These are phyloP conservation scores for Linderina pennispora DNA, from an alignment of 192 early-diverging fungal species.

Conservation along the genomic window DNA sequence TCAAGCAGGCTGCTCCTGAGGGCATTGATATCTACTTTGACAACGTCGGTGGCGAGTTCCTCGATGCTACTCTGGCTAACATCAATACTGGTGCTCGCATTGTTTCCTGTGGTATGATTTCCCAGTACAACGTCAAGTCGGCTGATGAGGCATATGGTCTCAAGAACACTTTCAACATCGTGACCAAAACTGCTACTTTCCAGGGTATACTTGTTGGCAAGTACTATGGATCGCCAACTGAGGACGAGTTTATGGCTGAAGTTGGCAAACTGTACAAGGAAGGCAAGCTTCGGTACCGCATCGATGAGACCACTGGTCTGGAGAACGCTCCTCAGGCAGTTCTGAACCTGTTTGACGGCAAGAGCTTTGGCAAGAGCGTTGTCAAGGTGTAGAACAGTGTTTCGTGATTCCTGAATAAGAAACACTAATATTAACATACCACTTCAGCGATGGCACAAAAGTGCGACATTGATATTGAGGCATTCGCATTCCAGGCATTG, in stretches of 20 bases:
- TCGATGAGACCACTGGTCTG: slow-evolving; percentile 56
- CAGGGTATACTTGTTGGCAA: slow-evolving; percentile 65
- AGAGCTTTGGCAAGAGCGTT: slow-evolving; percentile 64
- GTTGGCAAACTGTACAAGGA: slow-evolving; percentile 52
- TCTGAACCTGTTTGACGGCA: slow-evolving; percentile 56
- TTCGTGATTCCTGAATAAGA: no score
- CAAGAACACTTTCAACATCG: slow-evolving; percentile 53
- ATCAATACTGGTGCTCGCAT: slow-evolving; percentile 64
- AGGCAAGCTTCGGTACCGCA: slow-evolving; percentile 56
- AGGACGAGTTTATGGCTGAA: slow-evolving; percentile 52
- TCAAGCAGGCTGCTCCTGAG: slow-evolving; percentile 54
- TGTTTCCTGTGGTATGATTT: slow-evolving; percentile 68
- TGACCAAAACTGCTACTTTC: slow-evolving; percentile 53
- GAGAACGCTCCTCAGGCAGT: slow-evolving; percentile 61
- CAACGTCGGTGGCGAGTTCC: slow-evolving; percentile 25
- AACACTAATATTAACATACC: no score
- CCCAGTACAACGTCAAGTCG: slow-evolving; percentile 58
- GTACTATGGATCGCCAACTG: slow-evolving; percentile 32
- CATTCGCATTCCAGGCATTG: no score
- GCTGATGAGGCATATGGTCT: slow-evolving; percentile 45
- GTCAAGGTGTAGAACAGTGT: slow-evolving; percentile 49
- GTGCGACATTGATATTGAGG: no score
- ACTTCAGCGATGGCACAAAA: no score
- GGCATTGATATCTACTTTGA: slow-evolving; percentile 73
- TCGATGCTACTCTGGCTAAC: slow-evolving; percentile 57